Conservation (phyloP, 371 early-diverging fungal species). For the Mortierella sp. region DNA sequence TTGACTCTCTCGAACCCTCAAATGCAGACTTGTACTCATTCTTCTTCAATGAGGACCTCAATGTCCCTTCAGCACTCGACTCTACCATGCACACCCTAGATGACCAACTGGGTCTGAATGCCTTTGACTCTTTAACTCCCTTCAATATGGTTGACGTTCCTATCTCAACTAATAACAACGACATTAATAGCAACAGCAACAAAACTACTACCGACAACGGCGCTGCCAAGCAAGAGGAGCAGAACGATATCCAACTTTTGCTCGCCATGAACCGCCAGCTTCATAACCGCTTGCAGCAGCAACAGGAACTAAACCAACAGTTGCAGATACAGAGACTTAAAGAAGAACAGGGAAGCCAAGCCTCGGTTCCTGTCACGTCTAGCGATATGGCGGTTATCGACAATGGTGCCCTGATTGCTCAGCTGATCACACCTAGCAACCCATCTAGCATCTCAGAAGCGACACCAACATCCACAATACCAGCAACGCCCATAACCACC, state of each 20-base stretch:
- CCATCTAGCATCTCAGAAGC: neutral
- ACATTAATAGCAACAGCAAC: neutral
- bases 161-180: neutral
- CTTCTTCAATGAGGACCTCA: slow-evolving; percentile 26
- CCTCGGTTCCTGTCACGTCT: neutral
- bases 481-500: neutral
- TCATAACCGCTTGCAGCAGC: slow-evolving; percentile 19
- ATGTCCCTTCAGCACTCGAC: neutral
- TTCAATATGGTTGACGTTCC: neutral
- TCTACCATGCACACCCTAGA: neutral
- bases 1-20: slow-evolving; percentile 34
- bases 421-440: slow-evolving; percentile 12
- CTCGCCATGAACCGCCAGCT: slow-evolving; percentile 30
- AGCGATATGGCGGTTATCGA: neutral
- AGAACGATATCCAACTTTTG: slow-evolving; percentile 21
- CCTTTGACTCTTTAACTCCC: slow-evolving; percentile 3
- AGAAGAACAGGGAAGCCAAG: neutral
- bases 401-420: slow-evolving; percentile 15
- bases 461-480: no score
- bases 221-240: slow-evolving; percentile 8
- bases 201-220: slow-evolving; percentile 1
- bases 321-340: slow-evolving; percentile 8
- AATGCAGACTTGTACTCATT: slow-evolving; percentile 32
- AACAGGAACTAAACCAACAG: slow-evolving; percentile 2
- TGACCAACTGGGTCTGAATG: neutral